Conservation (phyloP, 1,139 yeast genomes). For the Candida sp. region DNA sequence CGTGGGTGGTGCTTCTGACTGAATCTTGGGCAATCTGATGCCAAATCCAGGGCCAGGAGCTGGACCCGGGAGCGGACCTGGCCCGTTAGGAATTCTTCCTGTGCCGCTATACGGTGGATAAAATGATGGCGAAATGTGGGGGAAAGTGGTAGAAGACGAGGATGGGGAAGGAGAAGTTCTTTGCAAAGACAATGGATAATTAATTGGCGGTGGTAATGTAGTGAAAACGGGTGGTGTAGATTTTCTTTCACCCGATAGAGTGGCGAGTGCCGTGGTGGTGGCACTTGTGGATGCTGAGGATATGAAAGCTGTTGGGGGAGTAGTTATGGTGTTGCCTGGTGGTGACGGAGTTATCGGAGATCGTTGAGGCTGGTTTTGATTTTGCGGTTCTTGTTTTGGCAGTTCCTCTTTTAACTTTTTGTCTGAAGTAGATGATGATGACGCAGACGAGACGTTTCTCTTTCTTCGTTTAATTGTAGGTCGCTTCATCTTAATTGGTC, state of each 20-base stretch:
- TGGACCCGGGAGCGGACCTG: constrained; percentile 52
- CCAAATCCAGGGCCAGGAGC: constrained; percentile 40
- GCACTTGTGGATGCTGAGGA: not conserved
- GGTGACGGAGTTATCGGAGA: constrained; percentile 4
- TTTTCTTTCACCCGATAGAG: not conserved
- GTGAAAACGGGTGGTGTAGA: not conserved
- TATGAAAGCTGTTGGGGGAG: not conserved
- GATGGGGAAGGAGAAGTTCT: constrained; percentile 4
- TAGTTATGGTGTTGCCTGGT: not conserved
- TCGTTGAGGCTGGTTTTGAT: not conserved
- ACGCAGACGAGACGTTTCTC: constrained; percentile 34
- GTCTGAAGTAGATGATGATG: constrained; percentile 4
- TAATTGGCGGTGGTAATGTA: not conserved
- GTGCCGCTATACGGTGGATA: constrained; percentile 43
- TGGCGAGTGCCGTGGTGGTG: not conserved
- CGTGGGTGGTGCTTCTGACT: constrained; percentile 2
- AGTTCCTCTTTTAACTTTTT: constrained; percentile 14
- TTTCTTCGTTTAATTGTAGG: constrained; percentile 77
- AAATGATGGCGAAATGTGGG: constrained; percentile 19
- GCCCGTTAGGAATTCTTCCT: constrained; percentile 49
- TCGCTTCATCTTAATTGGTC: constrained; percentile 80
- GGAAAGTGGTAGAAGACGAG: not conserved
- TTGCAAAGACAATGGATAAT: constrained; percentile 3
- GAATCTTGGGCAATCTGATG: constrained; percentile 10
- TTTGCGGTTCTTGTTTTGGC: not conserved